phyloP scores from a whole-genome alignment of 2,329 filamentous ascomycete species.

The Colletotrichum endophyticum region DNA sequence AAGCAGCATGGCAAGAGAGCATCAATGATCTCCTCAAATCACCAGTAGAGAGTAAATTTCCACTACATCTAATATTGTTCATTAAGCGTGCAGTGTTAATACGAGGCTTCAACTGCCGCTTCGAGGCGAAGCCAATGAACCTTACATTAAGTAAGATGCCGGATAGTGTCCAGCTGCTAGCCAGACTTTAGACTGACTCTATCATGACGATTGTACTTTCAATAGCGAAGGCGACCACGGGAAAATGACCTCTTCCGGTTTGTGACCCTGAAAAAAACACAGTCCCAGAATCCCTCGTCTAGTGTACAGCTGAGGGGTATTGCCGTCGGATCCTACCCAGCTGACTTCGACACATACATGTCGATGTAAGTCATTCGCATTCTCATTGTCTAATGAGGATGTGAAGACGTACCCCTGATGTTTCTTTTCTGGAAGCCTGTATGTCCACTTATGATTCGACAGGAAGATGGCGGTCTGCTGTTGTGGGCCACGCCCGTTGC shows the following conservation, averaged over 20 bases:
- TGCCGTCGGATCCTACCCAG: neutral
- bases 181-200: too few relatives aligned
- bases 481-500: accelerated
- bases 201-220: accelerated
- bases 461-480: neutral
- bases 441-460: accelerated
- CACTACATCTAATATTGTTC: too few relatives aligned
- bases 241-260: neutral
- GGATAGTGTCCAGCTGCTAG: too few relatives aligned
- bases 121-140: too few relatives aligned
- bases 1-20: too few relatives aligned
- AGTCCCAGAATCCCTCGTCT: neutral
- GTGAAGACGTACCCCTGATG: neutral
- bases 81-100: too few relatives aligned
- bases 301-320: neutral
- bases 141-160: accelerated
- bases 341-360: neutral
- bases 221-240: neutral
- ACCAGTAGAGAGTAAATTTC: too few relatives aligned
- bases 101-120: too few relatives aligned
- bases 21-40: too few relatives aligned
- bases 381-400: neutral
- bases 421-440: accelerated
- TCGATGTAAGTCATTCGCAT: neutral
- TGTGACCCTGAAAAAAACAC: neutral